A percentile compares a stretch with the other conserved stretches of the same genome.
Evolutionary conservation across 2,329 filamentous ascomycete species (phyloP).

Genomic region (Botrytis porri): DNA sequence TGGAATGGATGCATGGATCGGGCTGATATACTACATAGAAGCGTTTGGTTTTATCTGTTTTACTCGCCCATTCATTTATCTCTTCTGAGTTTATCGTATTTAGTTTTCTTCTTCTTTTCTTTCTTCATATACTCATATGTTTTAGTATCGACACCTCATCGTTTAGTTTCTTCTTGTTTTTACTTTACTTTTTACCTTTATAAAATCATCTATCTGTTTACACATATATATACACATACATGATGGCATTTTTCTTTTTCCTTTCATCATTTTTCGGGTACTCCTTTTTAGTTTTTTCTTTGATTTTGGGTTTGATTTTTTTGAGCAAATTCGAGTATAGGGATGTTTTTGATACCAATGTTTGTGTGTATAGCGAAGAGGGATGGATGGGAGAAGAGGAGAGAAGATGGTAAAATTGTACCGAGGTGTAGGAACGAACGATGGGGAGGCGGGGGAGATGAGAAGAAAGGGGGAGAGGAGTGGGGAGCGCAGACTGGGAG

Average conservation of each 20-base stretch:
- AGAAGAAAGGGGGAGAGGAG: neutral
- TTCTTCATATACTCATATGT: neutral
- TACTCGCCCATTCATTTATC: neutral
- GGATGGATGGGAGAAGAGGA: neutral
- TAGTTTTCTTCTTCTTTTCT: neutral
- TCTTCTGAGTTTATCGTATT: neutral
- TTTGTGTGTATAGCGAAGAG: constrained; percentile 2
- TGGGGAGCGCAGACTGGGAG: too few relatives aligned
- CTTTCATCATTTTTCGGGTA: neutral
- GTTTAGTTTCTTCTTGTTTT: constrained; percentile 4
- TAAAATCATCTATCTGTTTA: neutral
- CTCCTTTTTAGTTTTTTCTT: neutral
- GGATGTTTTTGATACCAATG: constrained; percentile 15
- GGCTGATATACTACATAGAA: constrained; percentile 8
- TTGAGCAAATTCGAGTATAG: neutral
- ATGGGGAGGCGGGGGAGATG: neutral
- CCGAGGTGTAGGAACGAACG: neutral
- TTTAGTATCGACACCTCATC: neutral
- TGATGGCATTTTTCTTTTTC: neutral
- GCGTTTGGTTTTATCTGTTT: constrained; percentile 9
- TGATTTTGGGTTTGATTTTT: neutral
- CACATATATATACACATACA: neutral
- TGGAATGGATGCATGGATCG: neutral
- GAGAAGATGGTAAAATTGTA: neutral
- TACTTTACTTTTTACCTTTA: neutral